Percentiles rank a stretch among this genome's conserved stretches.
These are phyloP conservation scores for Penicillium sp. DNA, from an alignment of 2,329 filamentous ascomycete species.

Conservation along the genomic window DNA sequence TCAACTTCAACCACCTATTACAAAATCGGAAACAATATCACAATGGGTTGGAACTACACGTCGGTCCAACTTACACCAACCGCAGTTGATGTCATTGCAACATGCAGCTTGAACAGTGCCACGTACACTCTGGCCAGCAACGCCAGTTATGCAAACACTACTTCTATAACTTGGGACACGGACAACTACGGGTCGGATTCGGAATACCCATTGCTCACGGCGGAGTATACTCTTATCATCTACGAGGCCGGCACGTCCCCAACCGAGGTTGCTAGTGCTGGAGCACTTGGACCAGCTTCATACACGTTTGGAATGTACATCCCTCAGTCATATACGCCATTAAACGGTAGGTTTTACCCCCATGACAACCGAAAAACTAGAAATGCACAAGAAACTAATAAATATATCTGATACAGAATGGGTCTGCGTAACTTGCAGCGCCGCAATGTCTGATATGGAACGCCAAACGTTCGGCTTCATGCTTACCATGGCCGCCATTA, in stretches of 20 bases:
- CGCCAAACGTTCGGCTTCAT: slow-evolving; percentile 54
- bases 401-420: slow-evolving; percentile 26
- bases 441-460: slow-evolving; percentile 51
- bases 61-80: slow-evolving; percentile 57
- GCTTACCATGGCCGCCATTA: slow-evolving; percentile 53
- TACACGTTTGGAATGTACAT: slow-evolving; percentile 62
- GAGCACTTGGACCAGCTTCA: slow-evolving; percentile 52
- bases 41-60: slow-evolving; percentile 68
- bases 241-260: slow-evolving; percentile 55
- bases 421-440: slow-evolving; percentile 55
- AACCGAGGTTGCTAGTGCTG: slow-evolving; percentile 50
- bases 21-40: slow-evolving; percentile 61
- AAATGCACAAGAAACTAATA: background rate
- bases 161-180: slow-evolving; percentile 59
- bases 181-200: slow-evolving; percentile 47
- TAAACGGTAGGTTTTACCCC: slow-evolving; percentile 40
- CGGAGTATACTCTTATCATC: slow-evolving; percentile 61
- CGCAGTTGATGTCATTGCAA: slow-evolving; percentile 59
- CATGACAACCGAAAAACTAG: background rate
- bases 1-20: slow-evolving; percentile 53
- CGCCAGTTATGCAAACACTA: slow-evolving; percentile 51
- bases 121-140: slow-evolving; percentile 62
- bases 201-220: slow-evolving; percentile 52
- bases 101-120: slow-evolving; percentile 55
- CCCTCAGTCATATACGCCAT: slow-evolving; percentile 49